Conservation (phyloP, 139 green algal species). For the Desmodesmus armatus region DNA sequence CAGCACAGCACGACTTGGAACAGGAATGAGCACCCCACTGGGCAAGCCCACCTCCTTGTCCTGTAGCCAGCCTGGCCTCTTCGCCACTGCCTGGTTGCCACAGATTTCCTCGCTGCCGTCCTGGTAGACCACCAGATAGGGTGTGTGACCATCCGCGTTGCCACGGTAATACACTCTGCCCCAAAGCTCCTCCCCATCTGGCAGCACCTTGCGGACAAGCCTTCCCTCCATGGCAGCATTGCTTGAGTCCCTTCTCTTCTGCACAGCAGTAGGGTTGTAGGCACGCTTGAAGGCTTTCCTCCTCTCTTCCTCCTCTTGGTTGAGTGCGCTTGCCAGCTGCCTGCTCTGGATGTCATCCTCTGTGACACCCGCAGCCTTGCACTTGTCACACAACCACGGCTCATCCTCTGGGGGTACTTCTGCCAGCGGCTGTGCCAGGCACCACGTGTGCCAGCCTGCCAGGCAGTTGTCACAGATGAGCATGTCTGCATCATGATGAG, state of each 20-base stretch:
- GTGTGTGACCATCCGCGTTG: too few relatives aligned
- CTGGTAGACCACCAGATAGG: too few relatives aligned
- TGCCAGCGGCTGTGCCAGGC: neutral
- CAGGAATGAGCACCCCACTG: too few relatives aligned
- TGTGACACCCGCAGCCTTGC: neutral
- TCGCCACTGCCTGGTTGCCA: too few relatives aligned
- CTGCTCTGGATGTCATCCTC: neutral
- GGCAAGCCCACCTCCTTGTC: too few relatives aligned
- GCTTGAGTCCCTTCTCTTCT: neutral
- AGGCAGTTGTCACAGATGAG: slow-evolving; percentile 7
- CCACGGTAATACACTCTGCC: too few relatives aligned
- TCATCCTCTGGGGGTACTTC: neutral
- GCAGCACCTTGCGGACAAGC: too few relatives aligned
- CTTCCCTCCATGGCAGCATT: neutral
- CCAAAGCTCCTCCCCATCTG: too few relatives aligned
- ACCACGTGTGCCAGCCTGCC: neutral
- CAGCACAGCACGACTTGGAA: too few relatives aligned
- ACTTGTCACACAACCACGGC: neutral
- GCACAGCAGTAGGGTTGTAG: neutral
- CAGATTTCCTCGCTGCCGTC: too few relatives aligned
- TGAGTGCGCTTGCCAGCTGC: neutral
- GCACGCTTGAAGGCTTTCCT: neutral
- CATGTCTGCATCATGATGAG: neutral
- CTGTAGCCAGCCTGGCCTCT: too few relatives aligned
- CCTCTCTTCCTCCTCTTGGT: neutral